Evolutionary conservation across 371 early-diverging fungal genomes (phyloP), one percentile per base, ranked within the genome.

Genomic region (Apophysomyces trapeziformis): DNA sequence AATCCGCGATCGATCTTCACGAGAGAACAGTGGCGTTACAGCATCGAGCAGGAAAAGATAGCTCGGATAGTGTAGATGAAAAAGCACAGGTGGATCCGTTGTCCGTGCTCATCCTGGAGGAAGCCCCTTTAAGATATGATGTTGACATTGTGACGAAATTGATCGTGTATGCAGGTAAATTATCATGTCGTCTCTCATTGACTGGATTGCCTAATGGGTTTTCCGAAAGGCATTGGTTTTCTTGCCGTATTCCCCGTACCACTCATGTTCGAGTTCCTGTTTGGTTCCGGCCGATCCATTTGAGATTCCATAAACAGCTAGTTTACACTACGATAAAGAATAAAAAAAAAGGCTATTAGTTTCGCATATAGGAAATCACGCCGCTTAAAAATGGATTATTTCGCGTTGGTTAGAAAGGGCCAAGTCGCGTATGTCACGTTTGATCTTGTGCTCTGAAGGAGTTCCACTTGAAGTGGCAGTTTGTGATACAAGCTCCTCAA

Each of bases 101-200:
- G 9, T 71, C 68, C 0, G 45, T 84, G 41, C 66, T 86, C 13
- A 72, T 84, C 9, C 66, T 83, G 0, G 85, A 85, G 50, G 77
- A 87, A 69, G 85, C 83, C 58, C 80, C 88, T 43, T 61, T 84
- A 59, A 76, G 87, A 21, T 87, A 87, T 57, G 89, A 90, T 76
- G 86, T 90, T 16, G 89, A 89, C 63, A 89, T 87, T 78, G 87
- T 87, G 13, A 84, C 88, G 26, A 89, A 88, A 64, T 63, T 88
- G 39, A 85, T 90, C 56, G 89, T 90, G 12, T 90, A 90, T 75
- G 86, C 87, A 38, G 91, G 81, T 74, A 73, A 69, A 57, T 58
- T 1, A 38, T 44, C 47, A 50, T 26, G 32, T 50, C 21, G 21
- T 21, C 5, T 14, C 14, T 43, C 18, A 14, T n/a, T 12, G 39